These are phyloP conservation scores for Paspalum vaginatum DNA, from an alignment of 176 grass and related monocot genomes.

Conservation along the genomic window DNA sequence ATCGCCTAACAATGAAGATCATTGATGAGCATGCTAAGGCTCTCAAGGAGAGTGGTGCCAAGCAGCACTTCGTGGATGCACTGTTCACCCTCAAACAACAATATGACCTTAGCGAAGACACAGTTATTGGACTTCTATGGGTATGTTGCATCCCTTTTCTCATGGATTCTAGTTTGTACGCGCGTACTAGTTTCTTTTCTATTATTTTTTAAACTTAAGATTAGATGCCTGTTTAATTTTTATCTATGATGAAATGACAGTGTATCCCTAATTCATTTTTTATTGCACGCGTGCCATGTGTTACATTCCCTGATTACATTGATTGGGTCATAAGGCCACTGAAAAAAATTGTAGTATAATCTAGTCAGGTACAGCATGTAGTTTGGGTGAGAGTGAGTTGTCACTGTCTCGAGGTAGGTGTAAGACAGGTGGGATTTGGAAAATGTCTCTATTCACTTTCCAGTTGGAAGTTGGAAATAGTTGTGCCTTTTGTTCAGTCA, in stretches of 20 bases:
- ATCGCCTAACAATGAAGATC: slow-evolving; percentile 73
- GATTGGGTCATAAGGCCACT: too few species aligned
- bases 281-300: too few species aligned
- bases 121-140: slow-evolving; percentile 84
- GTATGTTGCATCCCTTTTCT: slow-evolving; percentile 45
- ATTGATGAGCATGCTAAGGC: slow-evolving; percentile 76
- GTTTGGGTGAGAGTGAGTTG: slow-evolving; percentile 29
- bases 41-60: slow-evolving; percentile 61
- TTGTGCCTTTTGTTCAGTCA: slow-evolving; percentile 37
- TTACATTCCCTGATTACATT: too few species aligned
- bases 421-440: slow-evolving; percentile 29
- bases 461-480: slow-evolving; percentile 12
- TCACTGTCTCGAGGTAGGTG: slow-evolving; percentile 47
- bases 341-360: too few species aligned
- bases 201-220: not conserved
- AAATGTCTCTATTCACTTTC: slow-evolving; percentile 43
- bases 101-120: slow-evolving; percentile 80
- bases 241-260: too few species aligned
- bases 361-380: not conserved
- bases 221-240: not conserved
- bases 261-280: too few species aligned
- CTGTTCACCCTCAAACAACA: slow-evolving; percentile 70
- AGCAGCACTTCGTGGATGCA: slow-evolving; percentile 85
- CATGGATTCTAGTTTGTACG: not conserved
- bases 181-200: not conserved